Evolutionary conservation across 768 basidiomycete species (phyloP).

Genomic region (Ramaria sp.): DNA sequence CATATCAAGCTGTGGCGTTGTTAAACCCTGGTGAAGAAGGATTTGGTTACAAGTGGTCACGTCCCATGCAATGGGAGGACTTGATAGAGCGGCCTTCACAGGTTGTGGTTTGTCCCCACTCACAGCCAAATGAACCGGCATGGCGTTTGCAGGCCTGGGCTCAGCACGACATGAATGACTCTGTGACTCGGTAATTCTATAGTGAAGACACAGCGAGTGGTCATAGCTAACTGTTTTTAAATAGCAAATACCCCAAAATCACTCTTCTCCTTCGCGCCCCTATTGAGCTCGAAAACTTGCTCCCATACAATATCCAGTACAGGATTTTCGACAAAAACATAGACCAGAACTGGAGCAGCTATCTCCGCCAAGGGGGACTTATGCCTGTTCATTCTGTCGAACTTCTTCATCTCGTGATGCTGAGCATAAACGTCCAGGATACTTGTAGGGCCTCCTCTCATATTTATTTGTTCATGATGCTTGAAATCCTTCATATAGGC

Average conservation of each 20-base stretch:
- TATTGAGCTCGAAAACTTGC: constrained; percentile 87
- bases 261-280: constrained; percentile 83
- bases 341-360: constrained; percentile 90
- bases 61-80: constrained; percentile 83
- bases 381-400: constrained; percentile 98
- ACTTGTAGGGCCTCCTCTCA: constrained; percentile 42
- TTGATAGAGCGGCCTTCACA: constrained; percentile 53
- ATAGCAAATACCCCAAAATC: constrained; percentile 76
- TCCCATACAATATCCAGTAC: constrained; percentile 91
- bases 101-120: constrained; percentile 77
- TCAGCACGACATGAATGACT: constrained; percentile 56
- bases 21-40: constrained; percentile 49
- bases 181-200: constrained; percentile 37
- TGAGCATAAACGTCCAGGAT: constrained; percentile 88
- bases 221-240: neutral
- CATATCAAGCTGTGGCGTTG: neutral
- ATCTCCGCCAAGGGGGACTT: constrained; percentile 82
- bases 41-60: constrained; percentile 92
- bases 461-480: neutral
- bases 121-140: constrained; percentile 69
- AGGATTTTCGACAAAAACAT: constrained; percentile 95
- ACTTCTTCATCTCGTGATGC: constrained; percentile 74
- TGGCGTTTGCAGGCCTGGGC: constrained; percentile 94
- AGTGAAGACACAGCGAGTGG: neutral
- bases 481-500: constrained; percentile 30